Conservation (phyloP, 2,329 filamentous ascomycete genomes). For the Colletotrichum chrysophilum region DNA sequence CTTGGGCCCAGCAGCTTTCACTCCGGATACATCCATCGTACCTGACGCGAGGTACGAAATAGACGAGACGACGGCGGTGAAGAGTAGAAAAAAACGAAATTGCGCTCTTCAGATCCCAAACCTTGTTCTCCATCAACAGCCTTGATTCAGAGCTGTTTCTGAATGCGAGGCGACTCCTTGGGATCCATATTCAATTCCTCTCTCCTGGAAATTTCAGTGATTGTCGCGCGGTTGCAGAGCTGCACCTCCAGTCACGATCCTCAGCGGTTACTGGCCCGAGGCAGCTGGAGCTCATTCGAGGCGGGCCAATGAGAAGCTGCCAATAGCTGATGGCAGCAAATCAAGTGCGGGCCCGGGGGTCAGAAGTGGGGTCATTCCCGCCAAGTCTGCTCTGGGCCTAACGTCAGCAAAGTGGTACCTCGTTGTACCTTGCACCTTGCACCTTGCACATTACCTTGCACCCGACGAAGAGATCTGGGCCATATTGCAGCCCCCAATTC, state of each 20-base stretch:
- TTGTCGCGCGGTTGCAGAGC: constrained; percentile 22
- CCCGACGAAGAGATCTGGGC: background rate
- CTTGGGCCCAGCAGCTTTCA: background rate
- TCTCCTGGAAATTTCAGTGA: background rate
- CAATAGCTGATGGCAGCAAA: background rate
- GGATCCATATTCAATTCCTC: background rate
- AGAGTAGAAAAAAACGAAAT: background rate
- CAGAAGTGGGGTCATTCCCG: background rate
- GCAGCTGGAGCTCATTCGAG: background rate
- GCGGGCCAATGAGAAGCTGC: background rate
- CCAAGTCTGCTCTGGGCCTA: constrained; percentile 11
- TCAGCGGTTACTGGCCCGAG: constrained; percentile 15
- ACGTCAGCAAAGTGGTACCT: constrained; percentile 2
- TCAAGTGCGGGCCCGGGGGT: background rate
- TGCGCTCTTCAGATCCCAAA: background rate
- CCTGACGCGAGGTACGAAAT: background rate
- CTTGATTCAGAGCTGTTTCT: background rate
- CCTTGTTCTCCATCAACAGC: background rate
- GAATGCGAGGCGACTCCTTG: background rate
- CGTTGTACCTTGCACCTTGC: background rate
- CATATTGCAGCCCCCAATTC: background rate
- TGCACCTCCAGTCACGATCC: constrained; percentile 18
- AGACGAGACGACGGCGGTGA: background rate
- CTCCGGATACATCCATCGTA: background rate
- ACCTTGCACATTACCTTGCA: background rate